Conservation (phyloP, 805 yeast species). For the Cyberlindnera galapagoensis region DNA sequence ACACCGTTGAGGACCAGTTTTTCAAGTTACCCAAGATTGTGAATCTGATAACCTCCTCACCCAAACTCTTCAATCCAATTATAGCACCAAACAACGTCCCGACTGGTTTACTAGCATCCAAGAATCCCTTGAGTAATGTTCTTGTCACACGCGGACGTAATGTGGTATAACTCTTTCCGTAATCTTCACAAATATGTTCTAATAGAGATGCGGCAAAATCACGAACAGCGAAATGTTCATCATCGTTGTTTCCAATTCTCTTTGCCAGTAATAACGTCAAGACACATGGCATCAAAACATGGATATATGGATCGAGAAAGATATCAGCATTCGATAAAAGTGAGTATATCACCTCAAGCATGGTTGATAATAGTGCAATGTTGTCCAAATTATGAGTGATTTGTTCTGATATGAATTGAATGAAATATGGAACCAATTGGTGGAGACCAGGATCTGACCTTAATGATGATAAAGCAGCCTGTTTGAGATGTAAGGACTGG, state of each 20-base stretch:
- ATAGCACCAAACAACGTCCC: conserved; percentile 94
- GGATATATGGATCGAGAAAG: conserved; percentile 91
- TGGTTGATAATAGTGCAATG: conserved; percentile 63
- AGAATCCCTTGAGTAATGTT: conserved; percentile 83
- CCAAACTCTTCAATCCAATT: conserved; percentile 75
- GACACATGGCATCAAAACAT: conserved; percentile 95
- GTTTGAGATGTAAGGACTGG: conserved; percentile 40
- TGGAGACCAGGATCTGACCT: conserved; percentile 93
- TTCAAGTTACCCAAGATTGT: conserved; percentile 77
- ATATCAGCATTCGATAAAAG: conserved; percentile 76
- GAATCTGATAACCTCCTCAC: conserved; percentile 81
- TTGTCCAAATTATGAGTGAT: conserved; percentile 81
- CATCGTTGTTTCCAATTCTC: conserved; percentile 54
- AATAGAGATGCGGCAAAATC: conserved; percentile 83
- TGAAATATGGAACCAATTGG: conserved; percentile 92
- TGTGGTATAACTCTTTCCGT: conserved; percentile 82
- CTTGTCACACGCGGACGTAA: conserved; percentile 90
- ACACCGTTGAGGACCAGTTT: conserved; percentile 66
- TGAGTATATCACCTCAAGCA: conserved; percentile 85
- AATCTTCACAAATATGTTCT: conserved; percentile 68
- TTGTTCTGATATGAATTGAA: conserved; percentile 94
- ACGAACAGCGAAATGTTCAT: conserved; percentile 50
- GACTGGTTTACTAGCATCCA: conserved; percentile 74
- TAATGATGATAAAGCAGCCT: conserved; percentile 79
- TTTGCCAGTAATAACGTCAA: conserved; percentile 85